These are phyloP conservation scores for Debaryomyces sp. DNA, from an alignment of 1,139 yeast species.

Conservation along the genomic window DNA sequence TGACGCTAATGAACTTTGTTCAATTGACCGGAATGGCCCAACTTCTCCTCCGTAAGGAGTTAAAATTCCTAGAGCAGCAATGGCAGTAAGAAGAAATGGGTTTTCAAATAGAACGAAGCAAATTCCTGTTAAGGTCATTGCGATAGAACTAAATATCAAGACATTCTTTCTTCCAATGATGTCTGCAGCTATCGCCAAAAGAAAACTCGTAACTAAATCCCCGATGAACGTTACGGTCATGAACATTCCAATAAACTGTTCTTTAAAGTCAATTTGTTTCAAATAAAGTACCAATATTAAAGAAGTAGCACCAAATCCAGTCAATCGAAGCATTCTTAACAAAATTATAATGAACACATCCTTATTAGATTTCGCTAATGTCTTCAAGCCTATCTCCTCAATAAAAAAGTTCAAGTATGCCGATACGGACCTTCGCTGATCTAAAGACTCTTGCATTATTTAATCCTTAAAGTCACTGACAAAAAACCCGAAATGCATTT, in stretches of 20 bases:
- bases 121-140: conserved; percentile 35
- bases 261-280: conserved; percentile 32
- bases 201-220: conserved; percentile 37
- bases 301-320: conserved; percentile 46
- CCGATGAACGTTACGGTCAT: conserved; percentile 43
- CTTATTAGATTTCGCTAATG: conserved; percentile 25
- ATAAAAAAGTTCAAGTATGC: conserved; percentile 1
- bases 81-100: conserved; percentile 23
- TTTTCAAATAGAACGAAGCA: conserved; percentile 26
- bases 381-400: conserved; percentile 30
- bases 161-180: conserved; percentile 35
- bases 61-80: conserved; percentile 37
- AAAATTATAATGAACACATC: conserved; percentile 35
- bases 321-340: conserved; percentile 38
- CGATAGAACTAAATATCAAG: conserved; percentile 28
- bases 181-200: conserved; percentile 36
- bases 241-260: conserved; percentile 37
- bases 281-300: conserved; percentile 42
- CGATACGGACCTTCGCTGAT: background rate
- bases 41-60: conserved; percentile 50
- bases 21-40: conserved; percentile 46
- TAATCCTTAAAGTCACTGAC: background rate
- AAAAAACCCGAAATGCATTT: too few species aligned
- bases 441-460: background rate
- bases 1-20: conserved; percentile 42